phyloP scores from a whole-genome alignment of 495 filamentous ascomycete species.

The Pseudoneurospora amorphoporcata region DNA sequence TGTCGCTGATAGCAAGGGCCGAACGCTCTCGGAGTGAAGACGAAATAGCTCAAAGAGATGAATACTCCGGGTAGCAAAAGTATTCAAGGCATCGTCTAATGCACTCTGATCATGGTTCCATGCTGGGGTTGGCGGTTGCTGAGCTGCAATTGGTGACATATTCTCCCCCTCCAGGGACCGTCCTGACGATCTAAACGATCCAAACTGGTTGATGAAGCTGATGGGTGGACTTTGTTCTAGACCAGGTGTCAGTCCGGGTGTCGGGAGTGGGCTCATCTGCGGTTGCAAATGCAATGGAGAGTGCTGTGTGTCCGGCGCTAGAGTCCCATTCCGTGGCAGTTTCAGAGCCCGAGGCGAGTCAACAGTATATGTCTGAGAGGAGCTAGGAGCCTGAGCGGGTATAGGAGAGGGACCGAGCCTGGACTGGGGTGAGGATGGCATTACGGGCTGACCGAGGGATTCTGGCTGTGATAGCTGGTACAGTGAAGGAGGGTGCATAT shows the following conservation, averaged over 20 bases:
- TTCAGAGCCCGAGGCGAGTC: background rate
- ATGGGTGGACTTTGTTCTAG: constrained; percentile 6
- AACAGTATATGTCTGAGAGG: background rate
- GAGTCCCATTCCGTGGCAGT: background rate
- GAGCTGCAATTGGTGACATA: background rate
- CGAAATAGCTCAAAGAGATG: constrained; percentile 60
- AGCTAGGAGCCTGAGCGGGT: background rate
- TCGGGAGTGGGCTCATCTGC: background rate
- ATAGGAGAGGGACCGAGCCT: background rate
- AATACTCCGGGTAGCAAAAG: constrained; percentile 55
- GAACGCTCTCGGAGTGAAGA: constrained; percentile 59
- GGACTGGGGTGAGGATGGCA: background rate
- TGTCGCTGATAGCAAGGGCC: constrained; percentile 47
- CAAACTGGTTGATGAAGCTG: constrained; percentile 17
- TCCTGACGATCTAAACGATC: constrained; percentile 12
- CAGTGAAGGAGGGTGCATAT: constrained; percentile 1
- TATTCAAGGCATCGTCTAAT: constrained; percentile 50
- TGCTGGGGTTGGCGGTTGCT: background rate
- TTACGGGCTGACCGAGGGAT: background rate
- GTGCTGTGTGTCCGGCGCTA: background rate
- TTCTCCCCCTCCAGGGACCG: constrained; percentile 16
- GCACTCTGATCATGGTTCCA: background rate
- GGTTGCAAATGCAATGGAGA: background rate
- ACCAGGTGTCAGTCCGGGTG: background rate
- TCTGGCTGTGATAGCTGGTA: background rate